Evolutionary conservation across 139 green algal genomes (phyloP).

Genomic region (Monoraphidium neglectum): DNA sequence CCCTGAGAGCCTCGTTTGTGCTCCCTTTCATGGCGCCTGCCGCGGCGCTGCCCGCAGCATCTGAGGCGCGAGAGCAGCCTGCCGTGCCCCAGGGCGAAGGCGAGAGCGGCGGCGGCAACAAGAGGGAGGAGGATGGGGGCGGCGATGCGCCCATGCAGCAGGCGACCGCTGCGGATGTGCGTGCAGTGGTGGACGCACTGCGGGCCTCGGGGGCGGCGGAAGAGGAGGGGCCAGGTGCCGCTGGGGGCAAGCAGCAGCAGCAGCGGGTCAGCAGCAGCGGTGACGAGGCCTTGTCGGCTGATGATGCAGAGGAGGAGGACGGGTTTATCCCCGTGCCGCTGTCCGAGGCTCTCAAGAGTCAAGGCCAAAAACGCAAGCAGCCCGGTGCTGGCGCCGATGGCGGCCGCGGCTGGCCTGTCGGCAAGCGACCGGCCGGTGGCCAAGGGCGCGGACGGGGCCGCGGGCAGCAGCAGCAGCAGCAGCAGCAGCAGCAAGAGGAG

Average conservation of each 20-base stretch:
- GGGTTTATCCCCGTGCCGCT: constrained; percentile 30
- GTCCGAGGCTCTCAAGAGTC: constrained; percentile 1
- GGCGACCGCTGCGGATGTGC: not conserved
- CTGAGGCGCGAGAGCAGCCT: not conserved
- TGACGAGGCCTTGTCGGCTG: too few relatives aligned
- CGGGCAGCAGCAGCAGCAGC: not conserved
- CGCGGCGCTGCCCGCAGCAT: not conserved
- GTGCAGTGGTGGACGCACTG: not conserved
- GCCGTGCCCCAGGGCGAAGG: not conserved
- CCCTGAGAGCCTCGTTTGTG: too few relatives aligned
- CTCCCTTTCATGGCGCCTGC: not conserved
- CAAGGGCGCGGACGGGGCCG: not conserved
- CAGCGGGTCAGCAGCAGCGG: too few relatives aligned
- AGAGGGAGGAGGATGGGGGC: constrained; percentile 18
- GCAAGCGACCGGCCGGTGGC: too few relatives aligned
- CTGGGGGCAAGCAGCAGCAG: not conserved
- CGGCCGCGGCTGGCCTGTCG: too few relatives aligned
- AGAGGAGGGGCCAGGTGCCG: constrained; percentile 12
- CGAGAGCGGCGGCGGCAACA: constrained; percentile 7
- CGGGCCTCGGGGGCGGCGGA: constrained; percentile 28
- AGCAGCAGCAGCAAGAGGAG: not conserved
- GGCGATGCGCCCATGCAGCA: not conserved
- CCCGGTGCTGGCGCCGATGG: too few relatives aligned
- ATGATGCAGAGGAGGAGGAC: not conserved
- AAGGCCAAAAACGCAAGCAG: constrained; percentile 14